Evolutionary conservation across 2,329 filamentous ascomycete species (phyloP).

Genomic region (Exophiala spinifera): DNA sequence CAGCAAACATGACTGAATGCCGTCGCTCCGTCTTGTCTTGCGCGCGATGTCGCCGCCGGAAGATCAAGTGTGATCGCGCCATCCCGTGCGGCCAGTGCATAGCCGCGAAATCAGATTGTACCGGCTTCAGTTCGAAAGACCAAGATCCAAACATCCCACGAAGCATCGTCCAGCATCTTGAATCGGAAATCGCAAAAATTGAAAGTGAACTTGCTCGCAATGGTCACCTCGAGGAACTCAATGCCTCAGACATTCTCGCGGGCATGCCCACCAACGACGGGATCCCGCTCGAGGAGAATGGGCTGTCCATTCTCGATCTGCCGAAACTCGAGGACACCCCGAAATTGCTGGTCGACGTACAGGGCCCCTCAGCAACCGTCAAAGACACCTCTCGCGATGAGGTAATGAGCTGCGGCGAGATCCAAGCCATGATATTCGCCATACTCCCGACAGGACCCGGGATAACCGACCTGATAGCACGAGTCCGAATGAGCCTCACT

Average conservation of each 20-base stretch:
- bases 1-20: constrained; percentile 28
- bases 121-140: constrained; percentile 32
- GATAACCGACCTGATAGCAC: constrained; percentile 33
- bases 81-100: constrained; percentile 35
- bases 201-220: constrained; percentile 33
- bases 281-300: constrained; percentile 20
- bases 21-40: constrained; percentile 31
- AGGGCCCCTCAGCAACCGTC: not conserved
- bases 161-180: constrained; percentile 36
- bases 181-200: constrained; percentile 35
- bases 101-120: constrained; percentile 31
- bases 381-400: constrained; percentile 28
- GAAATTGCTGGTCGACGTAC: constrained; percentile 10
- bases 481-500: constrained; percentile 36
- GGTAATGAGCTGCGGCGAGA: constrained; percentile 31
- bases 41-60: constrained; percentile 30
- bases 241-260: constrained; percentile 29
- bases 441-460: constrained; percentile 32
- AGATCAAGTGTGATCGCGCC: constrained; percentile 32
- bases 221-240: constrained; percentile 30
- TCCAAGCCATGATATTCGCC: constrained; percentile 33
- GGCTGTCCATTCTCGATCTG: constrained; percentile 21
- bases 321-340: constrained; percentile 14
- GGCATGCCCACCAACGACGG: constrained; percentile 30
- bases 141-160: constrained; percentile 32